Evolutionary conservation across 2,329 filamentous ascomycete species (phyloP), one percentile per base, ranked within the genome.

Genomic region (Epichloe aotearoae): DNA sequence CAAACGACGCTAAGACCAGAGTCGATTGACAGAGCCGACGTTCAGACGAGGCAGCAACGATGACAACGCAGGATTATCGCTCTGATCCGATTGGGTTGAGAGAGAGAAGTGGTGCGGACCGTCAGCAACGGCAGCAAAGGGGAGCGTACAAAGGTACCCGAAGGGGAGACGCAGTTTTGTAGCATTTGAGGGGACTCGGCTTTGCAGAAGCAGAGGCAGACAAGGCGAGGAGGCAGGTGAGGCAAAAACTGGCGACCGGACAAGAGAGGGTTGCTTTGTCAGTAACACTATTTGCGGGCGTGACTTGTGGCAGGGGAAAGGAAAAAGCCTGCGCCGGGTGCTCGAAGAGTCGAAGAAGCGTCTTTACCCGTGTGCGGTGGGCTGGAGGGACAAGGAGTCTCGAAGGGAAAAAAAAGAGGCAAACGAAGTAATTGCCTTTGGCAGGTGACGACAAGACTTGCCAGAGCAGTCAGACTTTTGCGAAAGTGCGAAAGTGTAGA

Each of bases 241-340:
- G 47, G 46, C 36, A 46, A 39, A 39, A 46, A 49, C 33, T 30
- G 43, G 50, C 50, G 42, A 38, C 47, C 47, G 37, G 36, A 45
- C 41, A 46, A 46, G n/a, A 45, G 30, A 41, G 19, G 26, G 43
- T 30, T 30, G 34, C 46, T 46, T 46, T 50, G 47, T 49, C 50
- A 52, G 50, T 52, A 49, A 52, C 37, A 46, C 42, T 43, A 50
- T 46, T 41, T 50, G 7, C 20, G 5, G 46, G 42, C 26, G 46
- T 42, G 37, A 43, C 15, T 40, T 46, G 19, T 49, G 46, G 30
- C 46, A 49, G 42, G 12, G 20, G 33, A 40, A 45, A 48, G 26
- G 30, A 34, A 23, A 19, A 38, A 33, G 20, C 34, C n/a, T 45
- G 46, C 33, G 38, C 47, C 38, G 42, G 15, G 26, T 44, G 47